Evolutionary conservation across 805 yeast species (phyloP), one percentile per base, ranked within the genome.

Genomic region (Zygosaccharomyces bailii): DNA sequence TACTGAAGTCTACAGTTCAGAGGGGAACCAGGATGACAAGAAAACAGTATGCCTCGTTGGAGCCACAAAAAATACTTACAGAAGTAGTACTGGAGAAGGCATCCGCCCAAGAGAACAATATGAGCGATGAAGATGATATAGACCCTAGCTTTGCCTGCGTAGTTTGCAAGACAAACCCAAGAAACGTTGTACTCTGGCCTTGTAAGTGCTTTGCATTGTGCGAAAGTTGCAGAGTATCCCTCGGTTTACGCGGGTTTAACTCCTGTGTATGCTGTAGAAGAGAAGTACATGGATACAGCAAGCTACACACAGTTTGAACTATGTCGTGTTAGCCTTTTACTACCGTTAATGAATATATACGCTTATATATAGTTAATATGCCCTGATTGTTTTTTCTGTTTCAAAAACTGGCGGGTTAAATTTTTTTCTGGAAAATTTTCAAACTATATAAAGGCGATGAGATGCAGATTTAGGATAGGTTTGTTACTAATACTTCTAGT

Each of bases 101-200:
- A 55, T 36, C 29, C 27, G 4, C 27, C 5, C 27, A 24, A n/a
- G 27, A 24, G 3, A 24, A 24, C 4, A 24, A 24, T n/a, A 4
- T 24, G 27, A 24, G 47, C 32, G 57, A 53, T 11, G 62, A 61
- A 2, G 68, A 63, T 5, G 69, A 64, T 5, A 51, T 61, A 4
- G 61, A 62, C 20, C 54, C 66, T 2, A 61, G 70, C 17, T 52
- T 78, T 4, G 69, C 70, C 4, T 89, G 97, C 65, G 95, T 86
- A 5, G 82, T 90, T 2, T 90, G 97, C 61, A 91, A 84, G 53
- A 72, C 74, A 4, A 79, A 83, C 46, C 76, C 80, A 4, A 72
- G 96, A 52, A 85, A 83, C 45, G 77, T 90, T 33, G 80, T 90
- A 6, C 69, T 91, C 2, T 90, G 97, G 97, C 97, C 97, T 0